Percentiles rank a stretch among this genome's conserved stretches.
These are phyloP conservation scores for Spathaspora hagerdaliae DNA, from an alignment of 805 yeast species.

Conservation along the genomic window DNA sequence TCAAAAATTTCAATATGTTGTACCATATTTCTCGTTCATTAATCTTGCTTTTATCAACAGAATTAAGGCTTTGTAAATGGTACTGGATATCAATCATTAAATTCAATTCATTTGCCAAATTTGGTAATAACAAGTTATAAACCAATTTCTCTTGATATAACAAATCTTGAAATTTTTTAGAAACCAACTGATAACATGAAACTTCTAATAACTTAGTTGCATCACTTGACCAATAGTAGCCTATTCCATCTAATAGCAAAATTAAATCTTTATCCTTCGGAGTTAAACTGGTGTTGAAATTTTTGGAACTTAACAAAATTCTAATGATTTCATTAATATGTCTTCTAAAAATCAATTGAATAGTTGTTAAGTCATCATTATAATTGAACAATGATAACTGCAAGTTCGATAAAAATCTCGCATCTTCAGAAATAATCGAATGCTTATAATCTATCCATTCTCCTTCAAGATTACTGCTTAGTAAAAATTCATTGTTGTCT, in stretches of 20 bases:
- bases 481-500: conserved; percentile 44
- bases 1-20: conserved; percentile 37
- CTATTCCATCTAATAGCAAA: conserved; percentile 37
- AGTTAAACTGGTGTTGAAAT: conserved; percentile 21
- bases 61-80: conserved; percentile 34
- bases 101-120: conserved; percentile 37
- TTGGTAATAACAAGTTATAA: conserved; percentile 32
- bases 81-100: conserved; percentile 41
- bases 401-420: conserved; percentile 38
- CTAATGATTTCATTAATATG: conserved; percentile 42
- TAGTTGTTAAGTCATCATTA: conserved; percentile 44
- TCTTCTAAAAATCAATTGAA: conserved; percentile 40
- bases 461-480: conserved; percentile 17
- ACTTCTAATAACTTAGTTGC: conserved; percentile 36
- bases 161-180: conserved; percentile 31
- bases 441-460: conserved; percentile 17
- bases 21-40: conserved; percentile 40
- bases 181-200: conserved; percentile 37
- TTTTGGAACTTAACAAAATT: conserved; percentile 34
- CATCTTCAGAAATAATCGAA: conserved; percentile 43
- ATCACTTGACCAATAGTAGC: conserved; percentile 42
- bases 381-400: conserved; percentile 41
- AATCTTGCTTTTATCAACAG: conserved; percentile 16
- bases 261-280: conserved; percentile 12
- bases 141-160: conserved; percentile 26